Percentiles rank a stretch among this genome's conserved stretches.
Conservation (phyloP, 306 rosid species). For the Coriaria nepalensis region DNA sequence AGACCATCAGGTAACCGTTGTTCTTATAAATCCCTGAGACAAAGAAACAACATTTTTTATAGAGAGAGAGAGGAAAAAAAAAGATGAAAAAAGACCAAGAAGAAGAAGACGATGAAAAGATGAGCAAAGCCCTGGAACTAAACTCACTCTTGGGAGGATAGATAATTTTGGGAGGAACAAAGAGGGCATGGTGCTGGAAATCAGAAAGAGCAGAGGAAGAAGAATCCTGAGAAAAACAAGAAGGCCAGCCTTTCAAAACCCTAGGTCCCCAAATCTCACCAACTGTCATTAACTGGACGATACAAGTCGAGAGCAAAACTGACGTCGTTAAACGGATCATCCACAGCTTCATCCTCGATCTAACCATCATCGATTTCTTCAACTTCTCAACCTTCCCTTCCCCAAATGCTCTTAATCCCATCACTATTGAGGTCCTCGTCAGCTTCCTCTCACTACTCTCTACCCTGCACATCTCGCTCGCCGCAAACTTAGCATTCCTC, state of each 20-base stretch:
- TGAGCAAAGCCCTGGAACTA: too few relatives aligned
- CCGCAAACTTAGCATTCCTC: not conserved
- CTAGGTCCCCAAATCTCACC: slow-evolving; percentile 96
- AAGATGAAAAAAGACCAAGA: not conserved
- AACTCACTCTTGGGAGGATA: slow-evolving; percentile 94
- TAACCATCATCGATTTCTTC: slow-evolving; percentile 39
- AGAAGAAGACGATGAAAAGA: not conserved
- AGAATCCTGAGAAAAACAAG: slow-evolving; percentile 68
- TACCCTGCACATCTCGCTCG: slow-evolving; percentile 31
- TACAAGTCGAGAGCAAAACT: slow-evolving; percentile 79
- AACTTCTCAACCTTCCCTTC: slow-evolving; percentile 40
- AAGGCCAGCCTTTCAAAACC: slow-evolving; percentile 98
- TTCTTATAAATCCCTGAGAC: slow-evolving; percentile 66
- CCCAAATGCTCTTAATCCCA: slow-evolving; percentile 62
- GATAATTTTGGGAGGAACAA: slow-evolving; percentile 30
- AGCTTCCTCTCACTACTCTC: slow-evolving; percentile 31
- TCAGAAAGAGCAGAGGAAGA: slow-evolving; percentile 23
- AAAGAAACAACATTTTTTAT: not conserved
- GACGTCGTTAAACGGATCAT: slow-evolving; percentile 83
- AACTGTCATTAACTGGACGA: slow-evolving; percentile 77
- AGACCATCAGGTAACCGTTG: slow-evolving; percentile 89
- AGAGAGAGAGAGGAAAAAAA: not conserved
- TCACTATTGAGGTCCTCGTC: slow-evolving; percentile 15
- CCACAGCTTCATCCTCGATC: slow-evolving; percentile 85
- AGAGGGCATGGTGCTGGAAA: slow-evolving; percentile 24